These are phyloP conservation scores for Dothiorella sarmentorum DNA, from an alignment of 2,329 filamentous ascomycete species.

Conservation along the genomic window DNA sequence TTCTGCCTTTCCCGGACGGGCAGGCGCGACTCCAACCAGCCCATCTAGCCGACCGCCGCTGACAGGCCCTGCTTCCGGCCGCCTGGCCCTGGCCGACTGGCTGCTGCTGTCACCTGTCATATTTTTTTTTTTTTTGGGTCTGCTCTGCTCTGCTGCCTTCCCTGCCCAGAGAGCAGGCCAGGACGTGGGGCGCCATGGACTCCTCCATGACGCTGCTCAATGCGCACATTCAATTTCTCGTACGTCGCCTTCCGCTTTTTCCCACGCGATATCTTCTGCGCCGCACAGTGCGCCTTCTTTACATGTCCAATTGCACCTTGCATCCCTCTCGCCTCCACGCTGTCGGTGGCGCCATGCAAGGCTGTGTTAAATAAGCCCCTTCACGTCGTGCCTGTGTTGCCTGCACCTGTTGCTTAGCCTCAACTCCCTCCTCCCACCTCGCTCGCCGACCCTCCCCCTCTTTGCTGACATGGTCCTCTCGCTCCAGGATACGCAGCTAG, in stretches of 20 bases:
- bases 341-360: constrained; percentile 12
- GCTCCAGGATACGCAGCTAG: constrained; percentile 76
- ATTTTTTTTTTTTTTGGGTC: background rate
- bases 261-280: constrained; percentile 13
- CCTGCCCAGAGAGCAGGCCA: background rate
- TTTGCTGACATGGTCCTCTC: constrained; percentile 36
- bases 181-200: constrained; percentile 37
- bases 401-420: constrained; percentile 8
- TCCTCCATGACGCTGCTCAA: constrained; percentile 46
- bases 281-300: background rate
- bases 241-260: constrained; percentile 32
- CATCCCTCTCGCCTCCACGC: constrained; percentile 1
- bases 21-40: background rate
- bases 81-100: background rate
- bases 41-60: no score
- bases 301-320: constrained; percentile 4
- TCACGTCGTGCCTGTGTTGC: constrained; percentile 19
- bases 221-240: constrained; percentile 49
- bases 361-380: constrained; percentile 15
- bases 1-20: constrained; percentile 4
- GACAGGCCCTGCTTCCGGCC: background rate
- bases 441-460: background rate
- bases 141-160: constrained; percentile 1
- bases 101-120: background rate
- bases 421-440: background rate